Evolutionary conservation across 1,284 basidiomycete genomes (phyloP), one percentile per base, ranked within the genome.

Genomic region (Heterobasidion annosum): DNA sequence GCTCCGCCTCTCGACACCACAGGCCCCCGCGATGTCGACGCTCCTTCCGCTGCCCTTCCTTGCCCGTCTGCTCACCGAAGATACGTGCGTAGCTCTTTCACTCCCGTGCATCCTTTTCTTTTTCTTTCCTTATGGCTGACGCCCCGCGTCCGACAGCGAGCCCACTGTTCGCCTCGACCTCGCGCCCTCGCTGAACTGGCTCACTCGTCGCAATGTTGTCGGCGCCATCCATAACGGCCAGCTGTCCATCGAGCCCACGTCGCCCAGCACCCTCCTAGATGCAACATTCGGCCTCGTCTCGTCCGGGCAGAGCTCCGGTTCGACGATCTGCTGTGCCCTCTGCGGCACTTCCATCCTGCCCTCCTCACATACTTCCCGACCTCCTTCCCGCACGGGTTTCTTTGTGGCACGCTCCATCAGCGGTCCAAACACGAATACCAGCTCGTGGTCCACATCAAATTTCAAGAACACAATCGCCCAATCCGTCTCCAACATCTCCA

Each of bases 161-260:
- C 92, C 96, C 0, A 92, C 93, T 0, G 74, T 98, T 40, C 85
- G 97, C 2, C 79, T 99, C 25, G 94, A 98, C 65, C 73, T 92
- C n/a, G 94, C 96, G 0, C 92, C 95, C 0, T 92, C 93, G 12
- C 76, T 99, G 33, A 95, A 93, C 63, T 98, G 93, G 90, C 77
- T 99, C 12, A 89, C 90, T 8, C 81, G 96, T 18, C 83, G 94
- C 34, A 85, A 85, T n/a, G 89, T 98, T 10, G 77, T 88, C 6
- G 73, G 83, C 8, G 94, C 96, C 1, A 89, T 99, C 55, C 83
- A 98, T 59, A 82, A 82, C 12, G 93, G 94, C 1, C 90, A 93
- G 63, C 77, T 99, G 9, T 83, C 84, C 13, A 88, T 99, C 54
- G 96, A 98, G 65, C 95, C 96, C 2, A 78, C 95, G 62, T 71